Conservation (phyloP, 306 rosid species). For the Carpinus fangiana region DNA sequence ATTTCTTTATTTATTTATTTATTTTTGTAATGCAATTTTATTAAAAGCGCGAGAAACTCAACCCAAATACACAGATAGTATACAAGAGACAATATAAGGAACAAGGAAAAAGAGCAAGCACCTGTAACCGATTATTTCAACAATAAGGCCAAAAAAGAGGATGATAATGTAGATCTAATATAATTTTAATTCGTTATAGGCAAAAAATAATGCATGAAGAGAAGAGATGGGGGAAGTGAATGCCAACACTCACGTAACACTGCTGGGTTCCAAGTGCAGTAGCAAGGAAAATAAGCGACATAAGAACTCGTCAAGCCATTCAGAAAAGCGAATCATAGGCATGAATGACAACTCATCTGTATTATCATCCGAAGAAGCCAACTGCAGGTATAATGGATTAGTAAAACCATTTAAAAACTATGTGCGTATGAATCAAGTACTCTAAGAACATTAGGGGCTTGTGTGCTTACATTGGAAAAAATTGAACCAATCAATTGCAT, state of each 20-base stretch:
- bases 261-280: conserved; percentile 90
- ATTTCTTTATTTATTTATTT: no score
- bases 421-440: conserved; percentile 15
- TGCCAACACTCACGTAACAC: conserved; percentile 72
- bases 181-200: not conserved
- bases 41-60: no score
- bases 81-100: no score
- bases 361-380: conserved; percentile 82
- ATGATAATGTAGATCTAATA: conserved; percentile 1
- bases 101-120: conserved; percentile 1
- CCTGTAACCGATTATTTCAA: conserved; percentile 39
- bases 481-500: conserved; percentile 96
- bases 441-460: conserved; percentile 16
- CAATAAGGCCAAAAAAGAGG: not conserved
- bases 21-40: no score
- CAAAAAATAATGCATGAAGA: conserved; percentile 4
- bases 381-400: conserved; percentile 51
- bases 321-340: conserved; percentile 91
- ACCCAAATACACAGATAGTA: no score
- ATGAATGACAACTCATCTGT: conserved; percentile 66
- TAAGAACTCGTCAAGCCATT: conserved; percentile 97
- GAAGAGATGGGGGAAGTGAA: conserved; percentile 17
- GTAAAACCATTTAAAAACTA: conserved; percentile 14
- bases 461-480: conserved; percentile 83
- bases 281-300: conserved; percentile 95